Conservation (phyloP, 2,329 filamentous ascomycete species). For the Cladophialophora chaetospira region DNA sequence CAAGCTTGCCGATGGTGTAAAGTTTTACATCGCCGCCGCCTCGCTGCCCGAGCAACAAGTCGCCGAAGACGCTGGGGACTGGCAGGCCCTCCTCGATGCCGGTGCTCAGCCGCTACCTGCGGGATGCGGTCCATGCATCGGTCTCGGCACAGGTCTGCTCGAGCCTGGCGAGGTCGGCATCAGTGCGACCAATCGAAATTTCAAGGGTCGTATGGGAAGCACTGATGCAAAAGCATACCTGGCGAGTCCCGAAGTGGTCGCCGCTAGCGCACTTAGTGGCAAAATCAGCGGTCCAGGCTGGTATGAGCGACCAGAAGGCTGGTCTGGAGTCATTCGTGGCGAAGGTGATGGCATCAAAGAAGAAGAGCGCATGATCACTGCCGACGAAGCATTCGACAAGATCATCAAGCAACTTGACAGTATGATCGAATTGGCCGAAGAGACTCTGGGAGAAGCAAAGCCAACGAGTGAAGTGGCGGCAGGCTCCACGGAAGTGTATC, state of each 20-base stretch:
- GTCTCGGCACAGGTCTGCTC: slow-evolving; percentile 75
- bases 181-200: slow-evolving; percentile 81
- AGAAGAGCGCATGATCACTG: slow-evolving; percentile 65
- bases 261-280: slow-evolving; percentile 74
- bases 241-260: slow-evolving; percentile 86
- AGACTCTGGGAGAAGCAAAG: slow-evolving; percentile 44
- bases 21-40: slow-evolving; percentile 88
- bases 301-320: slow-evolving; percentile 73
- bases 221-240: slow-evolving; percentile 81
- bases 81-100: slow-evolving; percentile 78
- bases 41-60: slow-evolving; percentile 74
- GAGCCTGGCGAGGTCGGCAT: slow-evolving; percentile 87
- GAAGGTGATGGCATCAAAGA: slow-evolving; percentile 69
- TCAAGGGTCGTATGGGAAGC: slow-evolving; percentile 86
- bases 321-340: slow-evolving; percentile 63
- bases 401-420: slow-evolving; percentile 69
- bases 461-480: neutral
- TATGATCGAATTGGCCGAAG: slow-evolving; percentile 59
- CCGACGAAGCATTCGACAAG: slow-evolving; percentile 71
- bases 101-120: slow-evolving; percentile 72
- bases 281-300: slow-evolving; percentile 66
- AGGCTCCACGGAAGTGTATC: slow-evolving; percentile 67
- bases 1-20: slow-evolving; percentile 73
- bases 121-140: slow-evolving; percentile 84
- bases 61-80: slow-evolving; percentile 80